Conservation (phyloP, 805 yeast species). For the Ogataea corticis region DNA sequence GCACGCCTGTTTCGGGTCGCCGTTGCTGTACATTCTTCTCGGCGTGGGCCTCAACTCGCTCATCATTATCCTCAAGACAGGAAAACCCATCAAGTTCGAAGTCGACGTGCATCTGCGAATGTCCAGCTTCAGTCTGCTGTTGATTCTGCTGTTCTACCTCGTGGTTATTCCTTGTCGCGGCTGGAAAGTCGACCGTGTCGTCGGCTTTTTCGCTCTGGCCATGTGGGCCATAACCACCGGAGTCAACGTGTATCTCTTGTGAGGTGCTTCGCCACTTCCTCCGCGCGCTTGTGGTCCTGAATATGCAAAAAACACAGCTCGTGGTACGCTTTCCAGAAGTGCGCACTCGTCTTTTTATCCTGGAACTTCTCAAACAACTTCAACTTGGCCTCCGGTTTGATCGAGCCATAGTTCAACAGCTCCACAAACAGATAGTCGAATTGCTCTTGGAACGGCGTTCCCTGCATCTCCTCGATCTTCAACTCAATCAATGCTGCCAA, state of each 20-base stretch:
- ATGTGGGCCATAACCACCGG: slow-evolving; percentile 34
- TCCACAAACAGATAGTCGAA: slow-evolving; percentile 40
- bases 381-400: slow-evolving; percentile 21
- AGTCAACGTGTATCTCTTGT: slow-evolving; percentile 14
- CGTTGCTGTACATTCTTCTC: slow-evolving; percentile 46
- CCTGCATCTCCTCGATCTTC: slow-evolving; percentile 27
- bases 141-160: slow-evolving; percentile 40
- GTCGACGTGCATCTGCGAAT: slow-evolving; percentile 40
- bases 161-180: slow-evolving; percentile 44
- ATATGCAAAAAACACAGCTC: slow-evolving; percentile 20
- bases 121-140: slow-evolving; percentile 42
- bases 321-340: slow-evolving; percentile 29
- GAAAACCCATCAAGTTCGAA: slow-evolving; percentile 33
- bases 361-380: slow-evolving; percentile 31
- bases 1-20: slow-evolving; percentile 56
- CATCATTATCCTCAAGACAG: slow-evolving; percentile 25
- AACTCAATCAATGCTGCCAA: slow-evolving; percentile 31
- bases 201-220: slow-evolving; percentile 37
- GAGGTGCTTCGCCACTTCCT: slow-evolving; percentile 6
- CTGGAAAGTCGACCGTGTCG: slow-evolving; percentile 45
- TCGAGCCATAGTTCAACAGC: slow-evolving; percentile 28
- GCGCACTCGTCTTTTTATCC: slow-evolving; percentile 17
- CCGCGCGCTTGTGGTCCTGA: slow-evolving; percentile 12
- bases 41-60: slow-evolving; percentile 53
- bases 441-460: slow-evolving; percentile 28